These are phyloP conservation scores for Haplosporangium gracile DNA, from an alignment of 192 early-diverging fungal genomes.

Conservation along the genomic window DNA sequence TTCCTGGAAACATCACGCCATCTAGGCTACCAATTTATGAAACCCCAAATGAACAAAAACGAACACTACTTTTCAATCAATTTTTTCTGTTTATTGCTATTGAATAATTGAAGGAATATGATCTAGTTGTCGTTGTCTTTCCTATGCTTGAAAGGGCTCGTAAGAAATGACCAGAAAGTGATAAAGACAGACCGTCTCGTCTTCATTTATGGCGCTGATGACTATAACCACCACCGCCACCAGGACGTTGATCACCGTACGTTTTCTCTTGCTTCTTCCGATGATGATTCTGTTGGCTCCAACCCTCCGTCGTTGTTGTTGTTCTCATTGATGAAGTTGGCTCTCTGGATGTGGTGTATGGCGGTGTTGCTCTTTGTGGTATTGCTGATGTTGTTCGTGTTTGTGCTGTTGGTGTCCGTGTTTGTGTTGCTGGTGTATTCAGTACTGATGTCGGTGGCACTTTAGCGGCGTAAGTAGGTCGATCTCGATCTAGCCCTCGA, in stretches of 20 bases:
- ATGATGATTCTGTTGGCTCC: neutral
- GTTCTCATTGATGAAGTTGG: no score
- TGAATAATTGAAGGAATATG: neutral
- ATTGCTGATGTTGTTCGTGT: no score
- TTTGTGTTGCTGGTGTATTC: neutral
- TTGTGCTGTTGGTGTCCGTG: neutral
- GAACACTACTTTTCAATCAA: no score
- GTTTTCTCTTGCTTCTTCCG: neutral
- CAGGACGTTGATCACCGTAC: neutral
- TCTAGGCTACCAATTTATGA: neutral
- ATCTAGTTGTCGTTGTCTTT: neutral
- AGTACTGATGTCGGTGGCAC: neutral
- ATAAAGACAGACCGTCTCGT: neutral
- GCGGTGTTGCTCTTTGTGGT: no score
- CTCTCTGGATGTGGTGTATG: no score
- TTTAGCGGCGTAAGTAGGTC: neutral
- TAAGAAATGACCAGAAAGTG: neutral
- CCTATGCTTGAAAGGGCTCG: neutral
- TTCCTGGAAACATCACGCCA: conserved; percentile 40
- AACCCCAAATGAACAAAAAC: no score
- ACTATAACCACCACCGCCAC: neutral
- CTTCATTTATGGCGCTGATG: neutral
- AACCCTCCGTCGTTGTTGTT: no score
- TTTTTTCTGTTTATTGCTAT: neutral
- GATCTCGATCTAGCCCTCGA: neutral